Percentiles rank a stretch among this genome's conserved stretches.
Conservation (phyloP, 805 yeast species). For the Metschnikowia similis region DNA sequence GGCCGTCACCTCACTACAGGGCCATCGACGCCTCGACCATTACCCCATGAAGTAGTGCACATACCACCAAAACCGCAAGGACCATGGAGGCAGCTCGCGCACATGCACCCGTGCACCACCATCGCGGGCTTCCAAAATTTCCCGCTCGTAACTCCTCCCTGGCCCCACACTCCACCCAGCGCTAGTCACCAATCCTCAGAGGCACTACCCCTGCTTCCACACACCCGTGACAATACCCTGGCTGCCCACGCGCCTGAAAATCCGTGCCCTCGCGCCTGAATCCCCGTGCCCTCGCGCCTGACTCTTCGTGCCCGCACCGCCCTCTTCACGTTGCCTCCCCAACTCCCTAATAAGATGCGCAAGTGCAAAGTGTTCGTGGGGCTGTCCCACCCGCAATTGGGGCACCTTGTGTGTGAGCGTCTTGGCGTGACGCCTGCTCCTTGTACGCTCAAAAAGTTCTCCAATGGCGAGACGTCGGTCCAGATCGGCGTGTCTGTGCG, state of each 20-base stretch:
- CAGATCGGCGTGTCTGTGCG: conserved; percentile 92
- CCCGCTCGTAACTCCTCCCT: neutral
- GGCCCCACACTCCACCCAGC: neutral
- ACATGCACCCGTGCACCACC: neutral
- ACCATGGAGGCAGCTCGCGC: too few species aligned
- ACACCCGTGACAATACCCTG: neutral
- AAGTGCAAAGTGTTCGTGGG: conserved; percentile 97
- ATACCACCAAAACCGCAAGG: too few species aligned
- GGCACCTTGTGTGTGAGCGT: conserved; percentile 81
- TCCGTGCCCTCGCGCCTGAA: too few species aligned
- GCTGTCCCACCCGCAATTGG: conserved; percentile 92
- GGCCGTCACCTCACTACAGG: too few species aligned
- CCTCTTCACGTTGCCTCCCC: conserved; percentile 3
- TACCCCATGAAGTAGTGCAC: too few species aligned
- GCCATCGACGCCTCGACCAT: too few species aligned
- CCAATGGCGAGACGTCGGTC: conserved; percentile 97
- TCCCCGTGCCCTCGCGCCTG: too few species aligned
- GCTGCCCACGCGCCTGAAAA: neutral
- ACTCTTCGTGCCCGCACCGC: neutral
- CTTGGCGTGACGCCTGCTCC: conserved; percentile 94
- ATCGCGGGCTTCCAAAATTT: neutral
- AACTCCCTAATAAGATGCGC: conserved; percentile 54
- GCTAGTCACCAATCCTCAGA: too few species aligned
- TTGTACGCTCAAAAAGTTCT: conserved; percentile 83
- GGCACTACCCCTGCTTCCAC: too few species aligned